Evolutionary conservation across 495 filamentous ascomycete species (phyloP).

Genomic region (Tuber magnatum): DNA sequence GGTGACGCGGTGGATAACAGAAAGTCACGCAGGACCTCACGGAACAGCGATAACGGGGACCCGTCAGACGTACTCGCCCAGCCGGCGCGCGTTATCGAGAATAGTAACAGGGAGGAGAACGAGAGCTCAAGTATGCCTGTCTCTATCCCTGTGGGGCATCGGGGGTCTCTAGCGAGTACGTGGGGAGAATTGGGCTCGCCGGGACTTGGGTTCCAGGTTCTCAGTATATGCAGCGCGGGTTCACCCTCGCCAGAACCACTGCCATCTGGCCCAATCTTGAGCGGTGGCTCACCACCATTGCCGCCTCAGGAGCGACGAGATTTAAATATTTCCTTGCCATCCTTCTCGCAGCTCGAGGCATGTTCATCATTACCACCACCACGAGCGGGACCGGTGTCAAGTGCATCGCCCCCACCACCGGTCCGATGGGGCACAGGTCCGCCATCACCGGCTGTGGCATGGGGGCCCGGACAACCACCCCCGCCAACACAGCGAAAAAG

Average conservation of each 20-base stretch:
- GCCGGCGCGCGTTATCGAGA: background rate
- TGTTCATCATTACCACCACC: background rate
- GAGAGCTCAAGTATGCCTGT: background rate
- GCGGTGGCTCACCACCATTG: background rate
- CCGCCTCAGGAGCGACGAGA: background rate
- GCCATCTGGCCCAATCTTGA: background rate
- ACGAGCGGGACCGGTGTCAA: background rate
- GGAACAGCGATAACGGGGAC: background rate
- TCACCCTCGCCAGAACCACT: background rate
- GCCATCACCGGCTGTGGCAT: background rate
- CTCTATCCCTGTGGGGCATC: background rate
- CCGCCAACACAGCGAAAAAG: background rate
- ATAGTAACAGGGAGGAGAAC: background rate
- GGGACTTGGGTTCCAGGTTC: background rate
- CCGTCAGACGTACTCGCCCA: background rate
- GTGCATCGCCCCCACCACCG: background rate
- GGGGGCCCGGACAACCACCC: background rate
- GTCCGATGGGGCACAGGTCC: background rate
- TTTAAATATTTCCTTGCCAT: background rate
- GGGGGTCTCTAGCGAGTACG: background rate
- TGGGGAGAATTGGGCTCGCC: background rate
- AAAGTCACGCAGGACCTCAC: constrained; percentile 1
- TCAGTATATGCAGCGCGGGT: background rate
- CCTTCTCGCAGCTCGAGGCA: background rate
- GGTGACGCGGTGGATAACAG: background rate